Conservation (phyloP, 495 filamentous ascomycete genomes). For the Neurospora pannonica region DNA sequence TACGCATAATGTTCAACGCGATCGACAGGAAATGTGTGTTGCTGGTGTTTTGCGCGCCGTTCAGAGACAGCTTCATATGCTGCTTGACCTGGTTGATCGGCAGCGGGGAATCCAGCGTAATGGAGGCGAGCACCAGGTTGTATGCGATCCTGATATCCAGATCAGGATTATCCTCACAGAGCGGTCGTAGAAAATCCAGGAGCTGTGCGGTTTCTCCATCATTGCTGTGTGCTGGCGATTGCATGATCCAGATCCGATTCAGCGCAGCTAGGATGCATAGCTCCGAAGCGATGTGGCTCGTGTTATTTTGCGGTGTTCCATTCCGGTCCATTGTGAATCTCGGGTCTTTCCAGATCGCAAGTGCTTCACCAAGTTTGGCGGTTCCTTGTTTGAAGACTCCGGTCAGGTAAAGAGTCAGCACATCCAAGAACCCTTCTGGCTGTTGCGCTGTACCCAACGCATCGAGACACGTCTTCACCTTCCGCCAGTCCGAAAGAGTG, state of each 20-base stretch:
- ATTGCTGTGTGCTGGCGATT: constrained; percentile 46
- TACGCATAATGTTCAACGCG: constrained; percentile 75
- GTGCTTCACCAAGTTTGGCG: constrained; percentile 57
- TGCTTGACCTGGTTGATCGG: constrained; percentile 67
- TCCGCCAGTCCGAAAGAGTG: constrained; percentile 35
- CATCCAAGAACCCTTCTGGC: constrained; percentile 23
- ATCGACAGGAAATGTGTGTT: constrained; percentile 73
- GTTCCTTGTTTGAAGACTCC: constrained; percentile 73
- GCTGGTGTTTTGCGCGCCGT: constrained; percentile 44
- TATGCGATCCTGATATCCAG: constrained; percentile 68
- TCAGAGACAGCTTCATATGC: constrained; percentile 55
- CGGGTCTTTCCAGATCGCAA: constrained; percentile 53
- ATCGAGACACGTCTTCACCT: constrained; percentile 34
- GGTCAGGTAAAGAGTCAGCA: constrained; percentile 53
- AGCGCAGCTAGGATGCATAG: constrained; percentile 68
- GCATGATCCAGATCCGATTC: constrained; percentile 76
- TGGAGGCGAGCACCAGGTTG: constrained; percentile 64
- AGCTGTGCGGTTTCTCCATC: constrained; percentile 41
- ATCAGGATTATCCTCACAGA: constrained; percentile 60
- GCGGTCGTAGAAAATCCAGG: constrained; percentile 54
- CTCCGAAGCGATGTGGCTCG: constrained; percentile 55
- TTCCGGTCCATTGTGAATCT: constrained; percentile 42
- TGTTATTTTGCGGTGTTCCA: constrained; percentile 22
- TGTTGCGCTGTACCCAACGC: constrained; percentile 24
- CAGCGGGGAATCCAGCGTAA: constrained; percentile 41